Evolutionary conservation across 805 yeast species (phyloP).

Genomic region (Teunomyces cretensis): DNA sequence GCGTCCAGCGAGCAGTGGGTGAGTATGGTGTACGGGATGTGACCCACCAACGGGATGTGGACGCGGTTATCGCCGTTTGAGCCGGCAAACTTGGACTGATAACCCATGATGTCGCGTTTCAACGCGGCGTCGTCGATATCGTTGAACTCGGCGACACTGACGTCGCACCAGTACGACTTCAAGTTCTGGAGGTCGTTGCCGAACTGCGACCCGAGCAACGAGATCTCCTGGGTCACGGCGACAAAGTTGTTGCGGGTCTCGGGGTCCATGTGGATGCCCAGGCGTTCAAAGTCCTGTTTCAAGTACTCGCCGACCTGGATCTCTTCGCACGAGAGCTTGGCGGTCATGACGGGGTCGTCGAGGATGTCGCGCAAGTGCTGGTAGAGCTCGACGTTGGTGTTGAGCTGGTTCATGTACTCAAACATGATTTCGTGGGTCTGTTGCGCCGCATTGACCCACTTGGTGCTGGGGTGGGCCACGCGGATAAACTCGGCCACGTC

Average conservation of each 20-base stretch:
- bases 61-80: conserved; percentile 9
- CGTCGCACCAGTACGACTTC: conserved; percentile 37
- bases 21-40: conserved; percentile 63
- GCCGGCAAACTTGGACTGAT: conserved; percentile 25
- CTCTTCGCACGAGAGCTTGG: conserved; percentile 66
- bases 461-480: conserved; percentile 76
- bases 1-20: conserved; percentile 54
- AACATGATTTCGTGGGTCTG: conserved; percentile 83
- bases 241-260: conserved; percentile 69
- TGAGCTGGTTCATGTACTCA: conserved; percentile 89
- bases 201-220: conserved; percentile 78
- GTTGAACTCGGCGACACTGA: conserved; percentile 30
- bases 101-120: conserved; percentile 23
- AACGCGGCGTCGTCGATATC: conserved; percentile 20
- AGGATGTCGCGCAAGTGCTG: conserved; percentile 58
- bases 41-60: conserved; percentile 49
- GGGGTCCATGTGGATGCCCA: conserved; percentile 81
- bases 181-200: conserved; percentile 45
- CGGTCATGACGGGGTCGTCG: conserved; percentile 29
- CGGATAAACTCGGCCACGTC: conserved; percentile 92
- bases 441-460: conserved; percentile 79
- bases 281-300: conserved; percentile 80
- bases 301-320: conserved; percentile 76
- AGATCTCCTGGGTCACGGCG: conserved; percentile 73
- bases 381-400: conserved; percentile 77